Percentiles rank a stretch among this genome's conserved stretches.
Conservation (phyloP, 768 basidiomycete species). For the Lactifluus piperatus region DNA sequence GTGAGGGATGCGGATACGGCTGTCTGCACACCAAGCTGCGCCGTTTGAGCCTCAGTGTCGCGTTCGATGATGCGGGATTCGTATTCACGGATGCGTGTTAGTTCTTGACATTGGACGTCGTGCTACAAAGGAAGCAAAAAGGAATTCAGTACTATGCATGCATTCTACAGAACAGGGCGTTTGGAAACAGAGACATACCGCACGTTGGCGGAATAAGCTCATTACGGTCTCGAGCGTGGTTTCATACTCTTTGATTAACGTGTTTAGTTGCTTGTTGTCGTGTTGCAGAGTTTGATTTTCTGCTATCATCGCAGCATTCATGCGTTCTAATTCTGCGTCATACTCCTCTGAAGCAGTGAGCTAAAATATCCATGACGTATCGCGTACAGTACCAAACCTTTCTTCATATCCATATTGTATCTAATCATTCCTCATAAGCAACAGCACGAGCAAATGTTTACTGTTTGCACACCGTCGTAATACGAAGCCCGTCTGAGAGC, state of each 20-base stretch:
- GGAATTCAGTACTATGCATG: neutral
- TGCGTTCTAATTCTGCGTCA: constrained; percentile 79
- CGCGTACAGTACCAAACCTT: constrained; percentile 41
- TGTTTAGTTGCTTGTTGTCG: constrained; percentile 93
- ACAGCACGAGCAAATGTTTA: neutral
- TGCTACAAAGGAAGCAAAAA: constrained; percentile 41
- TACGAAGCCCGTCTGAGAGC: constrained; percentile 89
- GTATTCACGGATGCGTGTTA: constrained; percentile 84
- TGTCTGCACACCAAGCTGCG: constrained; percentile 53
- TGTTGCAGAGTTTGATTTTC: constrained; percentile 84
- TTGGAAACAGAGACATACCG: constrained; percentile 49
- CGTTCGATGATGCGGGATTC: constrained; percentile 73
- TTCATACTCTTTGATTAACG: constrained; percentile 92
- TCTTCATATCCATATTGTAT: constrained; percentile 82
- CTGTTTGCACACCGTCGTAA: constrained; percentile 53
- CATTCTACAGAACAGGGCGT: neutral
- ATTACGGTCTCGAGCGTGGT: constrained; percentile 93
- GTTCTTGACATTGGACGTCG: constrained; percentile 87
- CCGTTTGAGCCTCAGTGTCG: constrained; percentile 57
- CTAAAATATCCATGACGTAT: neutral
- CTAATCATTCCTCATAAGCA: constrained; percentile 29
- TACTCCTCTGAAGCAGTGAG: constrained; percentile 60
- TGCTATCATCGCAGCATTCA: constrained; percentile 66
- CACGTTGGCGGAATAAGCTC: constrained; percentile 83
- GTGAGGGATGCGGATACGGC: constrained; percentile 59